Evolutionary conservation across 345 rosid species (phyloP).

Genomic region (Carallia pectinifolia): DNA sequence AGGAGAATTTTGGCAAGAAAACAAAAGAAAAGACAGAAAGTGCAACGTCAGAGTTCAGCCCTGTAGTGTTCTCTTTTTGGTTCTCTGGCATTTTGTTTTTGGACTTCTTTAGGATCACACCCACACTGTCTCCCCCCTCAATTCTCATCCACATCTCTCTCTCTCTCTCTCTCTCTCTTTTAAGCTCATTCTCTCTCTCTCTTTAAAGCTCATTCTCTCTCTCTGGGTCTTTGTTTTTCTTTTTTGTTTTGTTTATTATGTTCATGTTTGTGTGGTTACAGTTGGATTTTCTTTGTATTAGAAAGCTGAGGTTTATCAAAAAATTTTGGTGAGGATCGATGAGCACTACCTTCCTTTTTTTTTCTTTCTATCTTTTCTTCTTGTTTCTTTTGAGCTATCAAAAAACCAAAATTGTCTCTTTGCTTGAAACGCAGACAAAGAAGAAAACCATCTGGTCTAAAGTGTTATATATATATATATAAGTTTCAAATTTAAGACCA

Average conservation of each 20-base stretch:
- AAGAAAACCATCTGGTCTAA: constrained; percentile 13
- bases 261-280: constrained; percentile 48
- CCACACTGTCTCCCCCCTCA: constrained; percentile 33
- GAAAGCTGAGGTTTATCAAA: constrained; percentile 15
- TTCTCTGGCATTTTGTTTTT: constrained; percentile 31
- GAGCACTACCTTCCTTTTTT: constrained; percentile 9
- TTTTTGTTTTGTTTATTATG: constrained; percentile 23
- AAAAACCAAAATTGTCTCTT: constrained; percentile 61
- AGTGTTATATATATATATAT: background rate
- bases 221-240: background rate
- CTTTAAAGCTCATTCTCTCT: constrained; percentile 18
- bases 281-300: constrained; percentile 35
- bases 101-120: constrained; percentile 27
- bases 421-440: constrained; percentile 59
- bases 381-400: constrained; percentile 27
- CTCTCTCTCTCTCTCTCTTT: constrained; percentile 28
- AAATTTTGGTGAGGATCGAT: constrained; percentile 28
- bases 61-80: constrained; percentile 37
- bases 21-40: constrained; percentile 77
- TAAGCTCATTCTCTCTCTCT: constrained; percentile 8
- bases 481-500: background rate
- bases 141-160: constrained; percentile 50
- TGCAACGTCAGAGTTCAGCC: constrained; percentile 51
- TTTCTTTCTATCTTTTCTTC: constrained; percentile 18
- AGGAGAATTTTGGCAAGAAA: constrained; percentile 22